Percentiles rank a stretch among this genome's conserved stretches.
phyloP scores from a whole-genome alignment of 345 rosid genomes.

The Excoecaria cochinchinensis region DNA sequence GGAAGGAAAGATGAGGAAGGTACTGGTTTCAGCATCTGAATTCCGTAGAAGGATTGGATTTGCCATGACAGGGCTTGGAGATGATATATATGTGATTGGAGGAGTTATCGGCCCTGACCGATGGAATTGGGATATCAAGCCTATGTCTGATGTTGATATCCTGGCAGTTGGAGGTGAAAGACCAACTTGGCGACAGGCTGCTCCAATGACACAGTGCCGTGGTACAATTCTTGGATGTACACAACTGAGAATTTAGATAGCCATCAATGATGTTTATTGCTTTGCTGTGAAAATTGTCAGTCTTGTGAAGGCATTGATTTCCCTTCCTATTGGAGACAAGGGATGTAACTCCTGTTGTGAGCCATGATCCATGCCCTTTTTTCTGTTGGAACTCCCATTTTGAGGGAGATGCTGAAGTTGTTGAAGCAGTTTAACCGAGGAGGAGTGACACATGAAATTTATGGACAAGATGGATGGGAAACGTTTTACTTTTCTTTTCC shows the following conservation, averaged over 20 bases:
- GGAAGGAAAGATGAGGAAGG: constrained; percentile 53
- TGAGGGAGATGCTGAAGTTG: background rate
- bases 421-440: background rate
- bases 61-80: constrained; percentile 71
- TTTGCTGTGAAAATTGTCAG: constrained; percentile 26
- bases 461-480: background rate
- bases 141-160: constrained; percentile 66
- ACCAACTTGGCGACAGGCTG: constrained; percentile 70
- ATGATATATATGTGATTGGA: constrained; percentile 74
- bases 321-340: constrained; percentile 24
- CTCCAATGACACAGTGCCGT: constrained; percentile 77
- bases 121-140: constrained; percentile 74
- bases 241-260: constrained; percentile 64
- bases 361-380: constrained; percentile 18
- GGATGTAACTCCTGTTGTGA: constrained; percentile 24
- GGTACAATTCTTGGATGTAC: constrained; percentile 87
- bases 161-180: constrained; percentile 63
- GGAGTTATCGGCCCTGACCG: constrained; percentile 92
- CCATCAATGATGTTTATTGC: background rate
- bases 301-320: constrained; percentile 23
- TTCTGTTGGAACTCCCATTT: background rate
- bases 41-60: constrained; percentile 80
- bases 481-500: background rate
- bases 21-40: constrained; percentile 69
- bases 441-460: background rate